Percentiles rank a stretch among this genome's conserved stretches.
These are phyloP conservation scores for Eucalyptus marginata DNA, from an alignment of 345 rosid species.

Conservation along the genomic window DNA sequence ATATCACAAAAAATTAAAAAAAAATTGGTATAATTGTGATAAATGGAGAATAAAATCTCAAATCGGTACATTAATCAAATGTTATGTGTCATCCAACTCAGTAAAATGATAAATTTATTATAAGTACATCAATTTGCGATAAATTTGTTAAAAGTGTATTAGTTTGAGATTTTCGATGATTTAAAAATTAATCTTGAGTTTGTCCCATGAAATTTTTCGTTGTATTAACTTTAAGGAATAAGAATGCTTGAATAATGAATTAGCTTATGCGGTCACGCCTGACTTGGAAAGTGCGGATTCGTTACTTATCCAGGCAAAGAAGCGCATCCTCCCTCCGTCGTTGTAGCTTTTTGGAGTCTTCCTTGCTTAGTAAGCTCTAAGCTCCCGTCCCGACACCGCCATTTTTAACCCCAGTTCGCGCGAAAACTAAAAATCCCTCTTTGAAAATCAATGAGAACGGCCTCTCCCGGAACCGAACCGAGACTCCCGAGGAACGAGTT, in stretches of 20 bases:
- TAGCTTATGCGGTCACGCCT: not conserved
- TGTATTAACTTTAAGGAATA: no score
- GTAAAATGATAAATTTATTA: accelerated
- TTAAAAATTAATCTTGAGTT: not conserved
- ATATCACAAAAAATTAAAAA: no score
- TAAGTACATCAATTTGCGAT: accelerated
- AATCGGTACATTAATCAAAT: accelerated
- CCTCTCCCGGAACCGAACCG: not conserved
- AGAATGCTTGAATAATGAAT: not conserved
- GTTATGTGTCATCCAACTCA: accelerated
- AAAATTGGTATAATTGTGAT: accelerated
- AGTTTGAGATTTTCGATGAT: no score
- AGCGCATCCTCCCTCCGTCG: no score
- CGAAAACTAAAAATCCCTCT: not conserved
- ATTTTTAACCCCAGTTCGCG: not conserved
- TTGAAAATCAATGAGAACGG: not conserved
- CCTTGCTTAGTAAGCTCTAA: not conserved
- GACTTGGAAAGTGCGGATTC: not conserved
- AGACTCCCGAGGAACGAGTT: slow-evolving; percentile 6
- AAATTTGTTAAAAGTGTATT: no score
- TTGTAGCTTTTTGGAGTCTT: not conserved
- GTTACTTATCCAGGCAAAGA: not conserved
- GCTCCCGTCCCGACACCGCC: not conserved
- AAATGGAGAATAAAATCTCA: accelerated
- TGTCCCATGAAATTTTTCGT: no score